Conservation (phyloP, 805 yeast species). For the Sporopachydermia quercuum region DNA sequence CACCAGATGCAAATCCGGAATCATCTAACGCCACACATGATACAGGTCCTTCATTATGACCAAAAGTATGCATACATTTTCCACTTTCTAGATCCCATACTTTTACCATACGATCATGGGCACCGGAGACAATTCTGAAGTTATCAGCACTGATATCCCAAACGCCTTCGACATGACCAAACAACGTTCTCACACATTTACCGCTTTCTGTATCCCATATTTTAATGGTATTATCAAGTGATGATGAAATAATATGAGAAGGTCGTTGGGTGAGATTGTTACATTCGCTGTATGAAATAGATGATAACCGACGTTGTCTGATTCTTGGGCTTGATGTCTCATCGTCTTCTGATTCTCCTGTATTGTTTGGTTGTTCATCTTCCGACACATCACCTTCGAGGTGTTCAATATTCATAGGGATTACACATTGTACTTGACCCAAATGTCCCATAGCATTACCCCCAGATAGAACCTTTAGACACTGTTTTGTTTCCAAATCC, state of each 20-base stretch:
- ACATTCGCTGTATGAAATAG: slow-evolving; percentile 1
- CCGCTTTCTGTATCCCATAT: slow-evolving; percentile 85
- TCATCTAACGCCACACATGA: slow-evolving; percentile 71
- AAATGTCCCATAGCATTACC: slow-evolving; percentile 73
- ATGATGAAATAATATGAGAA: slow-evolving; percentile 73
- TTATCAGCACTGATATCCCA: slow-evolving; percentile 96
- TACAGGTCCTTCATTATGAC: slow-evolving; percentile 47
- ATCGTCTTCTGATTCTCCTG: slow-evolving; percentile 14
- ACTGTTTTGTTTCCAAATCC: slow-evolving; percentile 72
- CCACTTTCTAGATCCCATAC: slow-evolving; percentile 96
- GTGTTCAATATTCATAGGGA: slow-evolving; percentile 68
- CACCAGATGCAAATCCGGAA: slow-evolving; percentile 78
- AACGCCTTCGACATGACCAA: slow-evolving; percentile 96
- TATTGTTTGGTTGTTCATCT: slow-evolving; percentile 31
- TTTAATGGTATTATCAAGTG: slow-evolving; percentile 85
- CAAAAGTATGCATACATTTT: slow-evolving; percentile 84
- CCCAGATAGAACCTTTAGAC: slow-evolving; percentile 62
- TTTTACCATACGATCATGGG: slow-evolving; percentile 79
- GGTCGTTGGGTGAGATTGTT: slow-evolving; percentile 32
- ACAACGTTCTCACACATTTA: slow-evolving; percentile 80
- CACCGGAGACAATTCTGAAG: slow-evolving; percentile 86
- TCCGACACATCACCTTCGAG: slow-evolving; percentile 22
- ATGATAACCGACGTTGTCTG: slow-evolving; percentile 12
- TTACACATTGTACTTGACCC: slow-evolving; percentile 86
- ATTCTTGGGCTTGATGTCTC: slow-evolving; percentile 5